These are phyloP conservation scores for Geoglossum glabrum DNA, from an alignment of 495 filamentous ascomycete species.

Conservation along the genomic window DNA sequence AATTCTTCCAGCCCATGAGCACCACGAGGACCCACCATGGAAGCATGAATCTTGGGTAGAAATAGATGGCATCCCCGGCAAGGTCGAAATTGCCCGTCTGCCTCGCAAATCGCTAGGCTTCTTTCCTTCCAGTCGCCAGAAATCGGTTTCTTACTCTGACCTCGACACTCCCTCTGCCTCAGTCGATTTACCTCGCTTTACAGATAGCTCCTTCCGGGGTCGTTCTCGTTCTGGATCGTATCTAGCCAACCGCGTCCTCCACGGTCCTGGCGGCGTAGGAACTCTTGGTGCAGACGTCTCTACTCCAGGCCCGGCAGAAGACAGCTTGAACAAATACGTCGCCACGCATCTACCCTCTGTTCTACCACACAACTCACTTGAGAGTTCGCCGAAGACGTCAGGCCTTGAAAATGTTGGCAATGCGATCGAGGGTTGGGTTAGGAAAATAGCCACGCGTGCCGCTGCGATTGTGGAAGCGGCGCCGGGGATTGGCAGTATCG, in stretches of 20 bases:
- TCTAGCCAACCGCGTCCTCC: conserved; percentile 22
- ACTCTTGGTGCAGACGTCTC: conserved; percentile 47
- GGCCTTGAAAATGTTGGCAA: conserved; percentile 67
- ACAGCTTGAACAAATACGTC: conserved; percentile 62
- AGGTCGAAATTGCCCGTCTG: conserved; percentile 74
- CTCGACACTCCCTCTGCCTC: conserved; percentile 42
- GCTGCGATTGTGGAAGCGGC: conserved; percentile 24
- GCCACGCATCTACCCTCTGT: conserved; percentile 56
- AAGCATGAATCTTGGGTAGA: conserved; percentile 73
- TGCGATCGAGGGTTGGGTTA: conserved; percentile 73
- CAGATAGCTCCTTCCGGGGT: conserved; percentile 4
- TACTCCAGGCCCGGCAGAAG: conserved; percentile 58
- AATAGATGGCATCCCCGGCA: conserved; percentile 43
- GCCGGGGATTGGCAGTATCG: background rate
- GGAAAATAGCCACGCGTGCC: conserved; percentile 48
- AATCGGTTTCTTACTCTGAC: conserved; percentile 38
- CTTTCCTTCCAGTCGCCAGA: conserved; percentile 79
- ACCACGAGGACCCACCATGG: conserved; percentile 37
- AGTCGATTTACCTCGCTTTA: conserved; percentile 26
- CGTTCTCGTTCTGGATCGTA: conserved; percentile 16
- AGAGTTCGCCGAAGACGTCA: conserved; percentile 14
- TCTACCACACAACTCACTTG: conserved; percentile 29
- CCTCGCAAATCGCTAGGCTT: conserved; percentile 66
- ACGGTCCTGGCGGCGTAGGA: conserved; percentile 69
- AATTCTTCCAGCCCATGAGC: background rate